phyloP scores from a whole-genome alignment of 345 rosid genomes.

The Theobroma cacao region DNA sequence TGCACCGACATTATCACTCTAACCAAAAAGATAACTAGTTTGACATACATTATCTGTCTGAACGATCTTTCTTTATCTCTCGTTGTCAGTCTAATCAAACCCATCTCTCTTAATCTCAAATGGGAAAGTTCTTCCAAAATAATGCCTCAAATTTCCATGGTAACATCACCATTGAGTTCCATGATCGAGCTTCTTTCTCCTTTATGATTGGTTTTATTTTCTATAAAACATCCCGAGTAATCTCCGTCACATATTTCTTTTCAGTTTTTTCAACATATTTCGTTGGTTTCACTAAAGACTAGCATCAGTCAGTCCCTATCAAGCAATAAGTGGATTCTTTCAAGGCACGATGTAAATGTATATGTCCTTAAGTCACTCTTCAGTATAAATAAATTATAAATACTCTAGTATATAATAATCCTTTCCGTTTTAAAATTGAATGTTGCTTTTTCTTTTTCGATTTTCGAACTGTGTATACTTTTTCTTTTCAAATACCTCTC shows the following conservation, averaged over 20 bases:
- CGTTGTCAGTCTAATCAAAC: conserved; percentile 2
- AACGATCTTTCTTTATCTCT: not conserved
- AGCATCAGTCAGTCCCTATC: not conserved
- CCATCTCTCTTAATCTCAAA: not conserved
- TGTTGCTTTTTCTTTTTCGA: too few species aligned
- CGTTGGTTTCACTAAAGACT: not conserved
- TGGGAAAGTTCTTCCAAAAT: not conserved
- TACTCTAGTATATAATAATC: too few species aligned
- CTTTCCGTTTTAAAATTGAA: too few species aligned
- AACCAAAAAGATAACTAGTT: not conserved
- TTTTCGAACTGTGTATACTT: too few species aligned
- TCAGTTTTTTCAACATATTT: not conserved
- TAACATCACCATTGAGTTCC: not conserved
- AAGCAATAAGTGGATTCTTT: not conserved
- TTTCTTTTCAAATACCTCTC: too few species aligned
- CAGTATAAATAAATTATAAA: too few species aligned
- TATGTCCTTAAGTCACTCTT: not conserved
- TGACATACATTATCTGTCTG: not conserved
- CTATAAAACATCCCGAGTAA: not conserved
- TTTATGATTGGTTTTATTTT: not conserved
- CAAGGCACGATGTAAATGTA: not conserved
- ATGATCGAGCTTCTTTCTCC: not conserved
- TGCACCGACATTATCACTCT: not conserved
- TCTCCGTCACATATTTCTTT: not conserved
- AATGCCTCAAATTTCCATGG: not conserved